Percentiles rank a stretch among this genome's conserved stretches.
Evolutionary conservation across 352 stramenopile species (phyloP).

Genomic region (Thraustotheca clavata): DNA sequence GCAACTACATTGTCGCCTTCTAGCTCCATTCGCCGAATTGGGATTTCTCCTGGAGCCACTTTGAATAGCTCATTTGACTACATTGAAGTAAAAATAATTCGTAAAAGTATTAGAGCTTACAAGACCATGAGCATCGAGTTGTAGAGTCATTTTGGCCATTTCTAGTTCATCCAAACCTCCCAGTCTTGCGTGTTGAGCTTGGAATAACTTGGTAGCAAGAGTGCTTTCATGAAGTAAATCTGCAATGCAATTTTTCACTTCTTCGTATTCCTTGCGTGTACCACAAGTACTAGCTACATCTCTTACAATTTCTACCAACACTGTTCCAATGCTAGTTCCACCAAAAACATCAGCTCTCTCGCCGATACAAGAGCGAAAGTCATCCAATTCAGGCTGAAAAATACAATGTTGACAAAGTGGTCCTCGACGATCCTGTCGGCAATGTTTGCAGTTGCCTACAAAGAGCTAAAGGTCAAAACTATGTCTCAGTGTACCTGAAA

Average conservation of each 20-base stretch:
- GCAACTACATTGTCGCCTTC: constrained; percentile 37
- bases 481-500: constrained; percentile 38
- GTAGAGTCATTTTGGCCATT: constrained; percentile 68
- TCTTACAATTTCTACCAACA: constrained; percentile 57
- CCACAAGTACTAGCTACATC: constrained; percentile 41
- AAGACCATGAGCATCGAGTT: no score
- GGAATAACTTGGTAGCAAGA: constrained; percentile 51
- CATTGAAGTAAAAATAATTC: not conserved
- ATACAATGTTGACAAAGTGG: constrained; percentile 56
- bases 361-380: no score
- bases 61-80: constrained; percentile 47
- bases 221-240: constrained; percentile 45
- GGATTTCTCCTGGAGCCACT: constrained; percentile 35
- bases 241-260: constrained; percentile 50
- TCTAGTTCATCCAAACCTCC: constrained; percentile 60
- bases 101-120: no score
- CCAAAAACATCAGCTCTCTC: no score
- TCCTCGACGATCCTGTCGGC: constrained; percentile 43
- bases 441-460: constrained; percentile 49
- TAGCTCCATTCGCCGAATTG: constrained; percentile 29
- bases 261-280: no score
- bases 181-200: constrained; percentile 60
- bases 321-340: no score
- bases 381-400: constrained; percentile 22
- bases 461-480: no score